These are phyloP conservation scores for Plantago coronopus DNA, from an alignment of 305 asterid species.

Conservation along the genomic window DNA sequence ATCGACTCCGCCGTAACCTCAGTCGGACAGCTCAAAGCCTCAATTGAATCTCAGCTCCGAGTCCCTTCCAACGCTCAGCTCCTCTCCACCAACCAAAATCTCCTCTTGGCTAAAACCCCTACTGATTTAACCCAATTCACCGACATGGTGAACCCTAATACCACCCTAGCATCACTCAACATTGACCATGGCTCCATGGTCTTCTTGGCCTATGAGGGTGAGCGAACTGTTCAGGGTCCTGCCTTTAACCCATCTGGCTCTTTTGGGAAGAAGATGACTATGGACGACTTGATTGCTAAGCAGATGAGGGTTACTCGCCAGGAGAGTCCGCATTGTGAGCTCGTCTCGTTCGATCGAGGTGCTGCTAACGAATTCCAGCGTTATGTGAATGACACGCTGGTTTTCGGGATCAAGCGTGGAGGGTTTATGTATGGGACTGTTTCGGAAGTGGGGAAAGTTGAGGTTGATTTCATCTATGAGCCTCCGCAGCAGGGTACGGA, in stretches of 20 bases:
- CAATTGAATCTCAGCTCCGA: constrained; percentile 68
- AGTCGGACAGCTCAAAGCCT: constrained; percentile 55
- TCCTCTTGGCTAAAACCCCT: constrained; percentile 70
- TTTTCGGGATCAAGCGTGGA: constrained; percentile 67
- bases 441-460: constrained; percentile 50
- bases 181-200: constrained; percentile 75
- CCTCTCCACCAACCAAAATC: constrained; percentile 77
- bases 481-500: constrained; percentile 68
- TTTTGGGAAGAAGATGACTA: constrained; percentile 94
- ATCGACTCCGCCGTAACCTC: constrained; percentile 59
- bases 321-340: constrained; percentile 84
- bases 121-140: constrained; percentile 52
- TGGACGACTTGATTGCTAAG: constrained; percentile 92
- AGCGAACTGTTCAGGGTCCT: constrained; percentile 75
- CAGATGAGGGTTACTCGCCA: constrained; percentile 89
- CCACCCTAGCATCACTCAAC: constrained; percentile 43
- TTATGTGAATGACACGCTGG: constrained; percentile 81
- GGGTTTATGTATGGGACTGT: constrained; percentile 66
- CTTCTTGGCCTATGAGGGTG: constrained; percentile 83
- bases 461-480: constrained; percentile 62
- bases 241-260: constrained; percentile 68
- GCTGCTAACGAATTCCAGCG: constrained; percentile 85
- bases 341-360: constrained; percentile 89
- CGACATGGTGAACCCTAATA: constrained; percentile 59
- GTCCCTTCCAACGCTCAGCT: constrained; percentile 70